phyloP scores from a whole-genome alignment of 2,329 filamentous ascomycete genomes.

The Aureobasidium sp. region DNA sequence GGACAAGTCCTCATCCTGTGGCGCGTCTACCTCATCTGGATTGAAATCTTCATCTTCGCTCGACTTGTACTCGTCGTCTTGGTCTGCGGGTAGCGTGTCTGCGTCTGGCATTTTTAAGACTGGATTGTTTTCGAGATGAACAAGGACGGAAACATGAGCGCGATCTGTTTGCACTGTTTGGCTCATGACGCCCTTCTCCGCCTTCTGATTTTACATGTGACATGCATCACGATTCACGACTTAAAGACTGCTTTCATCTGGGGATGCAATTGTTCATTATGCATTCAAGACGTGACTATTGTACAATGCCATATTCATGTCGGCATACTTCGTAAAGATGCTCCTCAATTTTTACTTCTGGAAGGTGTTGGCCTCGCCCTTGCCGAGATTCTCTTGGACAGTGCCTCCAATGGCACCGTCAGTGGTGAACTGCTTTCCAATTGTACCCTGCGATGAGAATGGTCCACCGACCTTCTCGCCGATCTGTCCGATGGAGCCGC shows the following conservation, averaged over 20 bases:
- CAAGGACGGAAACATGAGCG: background rate
- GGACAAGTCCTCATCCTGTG: slow-evolving; percentile 20
- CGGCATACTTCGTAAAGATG: background rate
- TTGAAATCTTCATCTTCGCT: slow-evolving; percentile 38
- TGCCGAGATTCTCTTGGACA: slow-evolving; percentile 28
- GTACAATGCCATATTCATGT: slow-evolving; percentile 6
- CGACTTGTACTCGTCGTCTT: slow-evolving; percentile 33
- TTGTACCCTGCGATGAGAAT: slow-evolving; percentile 25
- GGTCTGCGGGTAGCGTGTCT: background rate
- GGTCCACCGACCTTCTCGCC: slow-evolving; percentile 31
- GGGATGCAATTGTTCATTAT: background rate
- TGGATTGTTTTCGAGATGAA: background rate
- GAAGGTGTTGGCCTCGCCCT: slow-evolving; percentile 17
- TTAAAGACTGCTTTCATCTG: background rate
- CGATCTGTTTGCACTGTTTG: background rate
- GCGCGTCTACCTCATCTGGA: slow-evolving; percentile 23
- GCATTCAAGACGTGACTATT: background rate
- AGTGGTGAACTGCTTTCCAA: slow-evolving; percentile 24
- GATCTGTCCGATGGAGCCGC: slow-evolving; percentile 26
- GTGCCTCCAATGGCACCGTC: slow-evolving; percentile 27
- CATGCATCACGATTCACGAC: background rate
- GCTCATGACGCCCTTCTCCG: background rate
- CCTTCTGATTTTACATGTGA: background rate
- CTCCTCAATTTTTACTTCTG: background rate
- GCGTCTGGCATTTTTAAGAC: background rate